Evolutionary conservation across 768 basidiomycete genomes (phyloP), one percentile per base, ranked within the genome.

Genomic region (Mycena rebaudengoi): DNA sequence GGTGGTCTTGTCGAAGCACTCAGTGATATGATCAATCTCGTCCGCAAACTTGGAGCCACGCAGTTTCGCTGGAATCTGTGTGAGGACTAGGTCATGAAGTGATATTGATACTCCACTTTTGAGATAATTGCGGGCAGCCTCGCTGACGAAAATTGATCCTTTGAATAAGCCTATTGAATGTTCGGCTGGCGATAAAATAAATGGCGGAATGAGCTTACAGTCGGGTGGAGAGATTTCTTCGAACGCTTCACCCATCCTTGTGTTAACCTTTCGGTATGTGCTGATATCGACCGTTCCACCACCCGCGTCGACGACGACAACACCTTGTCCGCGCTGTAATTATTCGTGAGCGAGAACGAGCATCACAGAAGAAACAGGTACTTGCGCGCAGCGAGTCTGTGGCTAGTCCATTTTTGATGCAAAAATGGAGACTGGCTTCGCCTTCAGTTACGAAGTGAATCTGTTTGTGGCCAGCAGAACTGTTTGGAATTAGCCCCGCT

Each of bases 211-310:
- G 16, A 23, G 73, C 77, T 3, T 60, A 83, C 84, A 86, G 67
- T 82, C 78, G 1, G 80, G 70, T 0, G 80, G 78, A 4, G 85
- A 80, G 23, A 86, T 80, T 71, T 88, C 87, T 55, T 85, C 79
- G 23, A 85, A 80, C 0, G n/a, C n/a, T n/a, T n/a, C n/a, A n/a
- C n/a, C n/a, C n/a, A n/a, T 66, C 49, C 14, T 72, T 60, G 2
- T 4, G 79, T 68, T 69, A 21, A 70, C 70, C 67, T 80, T 77
- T 32, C 78, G 78, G 53, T 89, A 89, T 12, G 83, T 79, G 51
- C 86, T 88, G 52, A 89, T 74, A 64, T 90, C 88, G 28, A 89
- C 77, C 0, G 87, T 90, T 25, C 87, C 88, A 21, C 83, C 83
- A 11, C 86, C 86, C 8, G 83, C 84, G 67, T 88, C 86, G 10